A percentile compares a stretch with the other conserved stretches of the same genome.
These are phyloP conservation scores for Blastocystis hominis DNA, from an alignment of 352 stramenopile species.

Conservation along the genomic window DNA sequence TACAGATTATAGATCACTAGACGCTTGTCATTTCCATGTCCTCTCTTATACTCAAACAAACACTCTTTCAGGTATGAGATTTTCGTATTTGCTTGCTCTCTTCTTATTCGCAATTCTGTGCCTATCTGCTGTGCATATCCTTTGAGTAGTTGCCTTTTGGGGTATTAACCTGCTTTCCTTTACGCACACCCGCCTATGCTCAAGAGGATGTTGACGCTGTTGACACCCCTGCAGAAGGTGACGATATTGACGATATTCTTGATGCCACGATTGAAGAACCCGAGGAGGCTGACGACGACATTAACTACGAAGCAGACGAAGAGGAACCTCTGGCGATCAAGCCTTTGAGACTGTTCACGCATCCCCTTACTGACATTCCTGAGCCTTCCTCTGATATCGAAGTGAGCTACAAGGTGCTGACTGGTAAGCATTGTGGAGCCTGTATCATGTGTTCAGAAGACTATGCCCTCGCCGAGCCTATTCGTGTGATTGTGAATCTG, in stretches of 20 bases:
- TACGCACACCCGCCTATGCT: too few species aligned
- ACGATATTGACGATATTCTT: slow-evolving; percentile 53
- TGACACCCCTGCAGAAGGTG: background rate
- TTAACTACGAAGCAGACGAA: slow-evolving; percentile 42
- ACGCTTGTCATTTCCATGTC: slow-evolving; percentile 7
- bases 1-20: background rate
- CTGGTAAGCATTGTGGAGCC: background rate
- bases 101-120: too few species aligned
- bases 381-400: slow-evolving; percentile 56
- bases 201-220: background rate
- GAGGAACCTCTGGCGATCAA: slow-evolving; percentile 41
- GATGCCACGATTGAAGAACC: slow-evolving; percentile 31
- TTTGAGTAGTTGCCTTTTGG: too few species aligned
- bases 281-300: slow-evolving; percentile 46
- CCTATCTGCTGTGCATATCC: too few species aligned
- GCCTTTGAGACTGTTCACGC: background rate
- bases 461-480: slow-evolving; percentile 34
- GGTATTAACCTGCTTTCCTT: too few species aligned
- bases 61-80: background rate
- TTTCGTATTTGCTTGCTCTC: too few species aligned
- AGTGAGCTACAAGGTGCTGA: slow-evolving; percentile 53
- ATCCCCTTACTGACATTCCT: slow-evolving; percentile 56
- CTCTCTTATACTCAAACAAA: background rate
- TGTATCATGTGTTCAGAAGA: background rate
- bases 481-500: slow-evolving; percentile 57